A percentile compares a stretch with the other conserved stretches of the same genome.
phyloP scores from a whole-genome alignment of 441 rosid genomes.

The Cnidoscolus chayamansa region DNA sequence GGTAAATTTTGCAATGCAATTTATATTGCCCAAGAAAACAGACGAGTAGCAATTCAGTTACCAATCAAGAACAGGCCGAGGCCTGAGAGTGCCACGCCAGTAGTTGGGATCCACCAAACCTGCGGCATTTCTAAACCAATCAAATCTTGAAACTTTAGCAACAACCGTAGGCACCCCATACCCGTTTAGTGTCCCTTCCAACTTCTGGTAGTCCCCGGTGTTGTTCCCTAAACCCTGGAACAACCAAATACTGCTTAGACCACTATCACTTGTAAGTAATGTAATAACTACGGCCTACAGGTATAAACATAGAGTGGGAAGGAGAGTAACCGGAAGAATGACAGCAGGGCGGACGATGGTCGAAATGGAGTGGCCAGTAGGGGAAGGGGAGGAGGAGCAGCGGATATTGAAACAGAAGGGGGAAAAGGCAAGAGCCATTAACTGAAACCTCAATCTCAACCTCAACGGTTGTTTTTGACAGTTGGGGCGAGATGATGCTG shows the following conservation, averaged over 20 bases:
- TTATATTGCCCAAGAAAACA: neutral
- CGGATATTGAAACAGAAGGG: conserved; percentile 36
- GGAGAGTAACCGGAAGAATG: conserved; percentile 70
- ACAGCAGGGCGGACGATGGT: conserved; percentile 65
- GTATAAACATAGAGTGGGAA: conserved; percentile 6
- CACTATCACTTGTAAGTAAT: neutral
- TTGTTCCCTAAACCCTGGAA: conserved; percentile 87
- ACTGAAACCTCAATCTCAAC: neutral
- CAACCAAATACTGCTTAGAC: neutral
- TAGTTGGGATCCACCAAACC: conserved; percentile 79
- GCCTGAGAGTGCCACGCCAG: conserved; percentile 87
- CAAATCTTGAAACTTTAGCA: conserved; percentile 72
- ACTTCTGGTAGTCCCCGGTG: conserved; percentile 67
- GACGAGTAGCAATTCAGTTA: conserved; percentile 11
- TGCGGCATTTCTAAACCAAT: conserved; percentile 95
- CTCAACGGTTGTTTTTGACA: conserved; percentile 6
- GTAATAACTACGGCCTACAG: neutral
- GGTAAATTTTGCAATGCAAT: neutral
- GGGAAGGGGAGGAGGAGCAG: conserved; percentile 24
- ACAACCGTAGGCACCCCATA: conserved; percentile 65
- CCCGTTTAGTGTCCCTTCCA: conserved; percentile 48
- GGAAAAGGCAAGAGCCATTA: conserved; percentile 48
- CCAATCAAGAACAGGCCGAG: conserved; percentile 97
- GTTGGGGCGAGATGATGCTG: conserved; percentile 7
- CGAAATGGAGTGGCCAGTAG: conserved; percentile 24